Base-by-base conservation (phyloP, 805 yeast genomes). In the Candida sanyiensis region DNA sequence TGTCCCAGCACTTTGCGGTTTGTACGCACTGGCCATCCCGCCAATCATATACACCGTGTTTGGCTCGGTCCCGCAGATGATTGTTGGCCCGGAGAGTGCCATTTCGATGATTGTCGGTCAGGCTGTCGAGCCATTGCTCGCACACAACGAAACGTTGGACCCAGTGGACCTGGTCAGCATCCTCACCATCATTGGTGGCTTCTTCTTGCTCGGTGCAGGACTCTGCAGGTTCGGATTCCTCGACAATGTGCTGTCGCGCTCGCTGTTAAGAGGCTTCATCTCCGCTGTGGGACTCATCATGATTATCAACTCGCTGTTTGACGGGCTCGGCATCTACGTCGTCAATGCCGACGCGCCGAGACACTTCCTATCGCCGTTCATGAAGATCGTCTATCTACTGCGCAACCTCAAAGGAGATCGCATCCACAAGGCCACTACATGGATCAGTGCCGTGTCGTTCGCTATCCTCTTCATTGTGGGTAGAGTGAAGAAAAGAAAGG, bases 11-110 rank as follows among this genome's bases (percentile, higher is more conserved):
- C 59, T 82, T 3, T 76, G 83, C 47, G 96, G 96, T 0, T 65
- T 89, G 7, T 73, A 80, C 47, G 85, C 88, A 0, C 69, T 87
- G 34, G 79, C 85, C 1, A 66, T 83, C 3, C 86, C 93, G 0
- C 94, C 96, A 0, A 62, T 82, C n/a, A 62, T 84, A 7, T 88
- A 88, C 56, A 70, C 86, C 6, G 44, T 87, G 3, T 67, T 87
- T 43, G 96, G 96, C 0, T 75, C 93, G 0, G 94, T 87, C 1
- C 96, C 96, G 0, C 81, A 80, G 43, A 76, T 88, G 82, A 78
- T 87, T 28, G 94, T 88, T 15, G 96, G 96, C 0, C 96, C 96
- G 1, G 94, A 88, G 58, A 89, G 90, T 15, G 89, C 95, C 1
- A 77, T 86, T 7, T 84, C 94, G 0, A 66, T 89, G 50, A 77